Conservation (phyloP, 352 stramenopile genomes). For the Pythium monospermum region DNA sequence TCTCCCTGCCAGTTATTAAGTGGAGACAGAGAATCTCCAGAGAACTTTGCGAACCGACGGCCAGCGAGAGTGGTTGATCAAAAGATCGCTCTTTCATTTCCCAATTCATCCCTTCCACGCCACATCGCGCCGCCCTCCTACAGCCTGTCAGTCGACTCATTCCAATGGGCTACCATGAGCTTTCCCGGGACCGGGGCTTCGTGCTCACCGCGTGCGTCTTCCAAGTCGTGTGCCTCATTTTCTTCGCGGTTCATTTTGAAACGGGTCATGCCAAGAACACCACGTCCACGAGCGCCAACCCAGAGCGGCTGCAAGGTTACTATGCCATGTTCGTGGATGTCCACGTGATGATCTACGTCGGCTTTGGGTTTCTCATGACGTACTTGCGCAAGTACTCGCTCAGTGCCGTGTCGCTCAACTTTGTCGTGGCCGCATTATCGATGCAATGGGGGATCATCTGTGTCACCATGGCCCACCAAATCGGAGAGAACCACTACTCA, state of each 20-base stretch:
- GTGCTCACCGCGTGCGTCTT: slow-evolving; percentile 34
- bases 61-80: not conserved
- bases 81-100: slow-evolving; percentile 6
- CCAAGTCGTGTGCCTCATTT: slow-evolving; percentile 39
- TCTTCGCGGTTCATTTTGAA: slow-evolving; percentile 44
- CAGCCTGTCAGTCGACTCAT: not conserved
- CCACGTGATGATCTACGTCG: slow-evolving; percentile 84
- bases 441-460: slow-evolving; percentile 70
- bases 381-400: slow-evolving; percentile 83
- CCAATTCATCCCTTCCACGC: not conserved
- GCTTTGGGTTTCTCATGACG: slow-evolving; percentile 88
- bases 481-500: slow-evolving; percentile 38
- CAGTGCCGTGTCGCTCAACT: slow-evolving; percentile 73
- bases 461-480: slow-evolving; percentile 55
- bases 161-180: slow-evolving; percentile 13
- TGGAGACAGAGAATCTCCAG: too few relatives aligned
- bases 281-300: not conserved
- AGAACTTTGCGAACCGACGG: too few relatives aligned
- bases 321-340: slow-evolving; percentile 77
- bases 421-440: slow-evolving; percentile 59
- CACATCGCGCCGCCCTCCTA: not conserved
- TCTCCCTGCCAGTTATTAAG: too few relatives aligned
- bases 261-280: slow-evolving; percentile 29
- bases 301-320: slow-evolving; percentile 5
- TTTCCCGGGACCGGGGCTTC: slow-evolving; percentile 34